phyloP scores from a whole-genome alignment of 179 eudicot genomes.

The Pouteria campechiana region DNA sequence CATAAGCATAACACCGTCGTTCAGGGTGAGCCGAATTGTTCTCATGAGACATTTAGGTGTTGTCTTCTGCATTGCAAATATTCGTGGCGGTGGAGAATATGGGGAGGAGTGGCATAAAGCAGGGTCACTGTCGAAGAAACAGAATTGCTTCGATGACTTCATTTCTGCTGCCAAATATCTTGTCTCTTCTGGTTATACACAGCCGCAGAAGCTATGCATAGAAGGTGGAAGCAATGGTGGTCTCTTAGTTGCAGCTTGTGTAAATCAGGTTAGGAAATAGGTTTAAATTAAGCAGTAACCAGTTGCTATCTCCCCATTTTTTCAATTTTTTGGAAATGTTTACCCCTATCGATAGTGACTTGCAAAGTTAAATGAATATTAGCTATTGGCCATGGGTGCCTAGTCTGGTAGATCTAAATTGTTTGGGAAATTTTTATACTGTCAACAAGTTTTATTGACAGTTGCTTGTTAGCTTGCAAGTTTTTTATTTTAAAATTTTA shows the following conservation, averaged over 20 bases:
- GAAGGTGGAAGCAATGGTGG: conserved; percentile 99
- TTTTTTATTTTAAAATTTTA: too few relatives aligned
- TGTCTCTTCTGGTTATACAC: conserved; percentile 76
- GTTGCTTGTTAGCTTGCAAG: too few relatives aligned
- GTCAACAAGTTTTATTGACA: too few relatives aligned
- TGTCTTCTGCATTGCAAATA: conserved; percentile 73
- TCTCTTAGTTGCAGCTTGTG: conserved; percentile 90
- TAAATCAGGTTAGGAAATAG: conserved; percentile 96
- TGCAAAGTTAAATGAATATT: too few relatives aligned
- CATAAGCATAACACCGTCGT: conserved; percentile 76
- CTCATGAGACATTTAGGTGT: conserved; percentile 58
- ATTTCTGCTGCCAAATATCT: conserved; percentile 83
- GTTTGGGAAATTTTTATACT: too few relatives aligned
- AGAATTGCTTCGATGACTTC: conserved; percentile 89
- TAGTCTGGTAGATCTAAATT: too few relatives aligned
- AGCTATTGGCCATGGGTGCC: too few relatives aligned
- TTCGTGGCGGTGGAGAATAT: conserved; percentile 98
- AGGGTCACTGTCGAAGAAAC: conserved; percentile 75
- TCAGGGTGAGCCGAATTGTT: conserved; percentile 51
- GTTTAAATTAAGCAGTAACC: too few relatives aligned
- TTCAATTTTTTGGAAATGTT: too few relatives aligned
- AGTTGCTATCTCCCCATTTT: too few relatives aligned
- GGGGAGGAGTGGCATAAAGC: conserved; percentile 99
- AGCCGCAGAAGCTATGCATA: conserved; percentile 66
- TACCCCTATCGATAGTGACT: too few relatives aligned